phyloP scores from a whole-genome alignment of 441 rosid genomes.

The Dalechampia spathulata region DNA sequence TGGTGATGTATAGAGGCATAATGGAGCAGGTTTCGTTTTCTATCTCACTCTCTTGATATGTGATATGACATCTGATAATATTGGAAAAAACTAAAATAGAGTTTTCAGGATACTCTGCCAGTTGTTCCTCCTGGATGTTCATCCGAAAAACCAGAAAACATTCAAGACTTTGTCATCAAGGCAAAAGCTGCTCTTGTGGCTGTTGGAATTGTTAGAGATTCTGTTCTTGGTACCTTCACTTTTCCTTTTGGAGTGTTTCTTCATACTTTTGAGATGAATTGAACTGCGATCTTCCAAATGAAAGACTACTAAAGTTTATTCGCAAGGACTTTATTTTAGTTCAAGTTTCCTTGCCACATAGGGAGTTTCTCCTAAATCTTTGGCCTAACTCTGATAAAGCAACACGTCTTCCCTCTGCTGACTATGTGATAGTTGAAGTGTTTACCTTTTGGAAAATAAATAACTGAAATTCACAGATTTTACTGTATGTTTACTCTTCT shows the following conservation, averaged over 20 bases:
- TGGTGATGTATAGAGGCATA: constrained; percentile 95
- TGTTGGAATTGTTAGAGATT: constrained; percentile 97
- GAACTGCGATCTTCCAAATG: too few relatives aligned
- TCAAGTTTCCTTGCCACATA: too few relatives aligned
- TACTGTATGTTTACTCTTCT: not conserved
- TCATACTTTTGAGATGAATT: not conserved
- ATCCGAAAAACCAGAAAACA: constrained; percentile 74
- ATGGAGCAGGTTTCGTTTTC: constrained; percentile 73
- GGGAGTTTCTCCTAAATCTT: too few relatives aligned
- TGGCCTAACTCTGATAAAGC: too few relatives aligned
- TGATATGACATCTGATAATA: constrained; percentile 6
- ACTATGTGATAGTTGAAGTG: too few relatives aligned
- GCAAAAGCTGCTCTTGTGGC: constrained; percentile 98
- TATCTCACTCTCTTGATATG: constrained; percentile 7
- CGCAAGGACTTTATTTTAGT: too few relatives aligned
- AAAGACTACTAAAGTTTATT: too few relatives aligned
- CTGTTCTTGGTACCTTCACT: constrained; percentile 51
- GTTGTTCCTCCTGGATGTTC: constrained; percentile 97
- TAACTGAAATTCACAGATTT: not conserved
- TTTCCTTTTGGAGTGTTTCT: not conserved
- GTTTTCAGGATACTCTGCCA: constrained; percentile 80
- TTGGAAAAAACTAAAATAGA: constrained; percentile 22
- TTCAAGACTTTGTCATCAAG: constrained; percentile 70
- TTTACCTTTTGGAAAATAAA: too few relatives aligned
- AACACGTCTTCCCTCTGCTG: too few relatives aligned